These are phyloP conservation scores for Nemania serpens DNA, from an alignment of 2,329 filamentous ascomycete genomes.

Conservation along the genomic window DNA sequence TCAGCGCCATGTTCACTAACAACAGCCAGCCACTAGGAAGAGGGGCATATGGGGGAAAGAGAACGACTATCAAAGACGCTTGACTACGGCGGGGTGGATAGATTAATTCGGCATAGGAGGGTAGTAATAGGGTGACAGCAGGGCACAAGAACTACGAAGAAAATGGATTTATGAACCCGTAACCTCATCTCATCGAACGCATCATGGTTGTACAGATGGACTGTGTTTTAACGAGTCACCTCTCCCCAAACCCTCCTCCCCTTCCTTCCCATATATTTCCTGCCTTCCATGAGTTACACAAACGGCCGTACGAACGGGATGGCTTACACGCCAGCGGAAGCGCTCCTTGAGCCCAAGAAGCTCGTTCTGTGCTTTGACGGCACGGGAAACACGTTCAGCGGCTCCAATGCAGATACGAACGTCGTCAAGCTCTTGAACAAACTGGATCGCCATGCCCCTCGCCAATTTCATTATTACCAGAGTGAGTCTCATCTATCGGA, in stretches of 20 bases:
- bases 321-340: not conserved
- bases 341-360: constrained; percentile 36
- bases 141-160: not conserved
- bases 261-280: not conserved
- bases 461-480: constrained; percentile 57
- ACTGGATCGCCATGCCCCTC: constrained; percentile 50
- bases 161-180: constrained; percentile 1
- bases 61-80: not conserved
- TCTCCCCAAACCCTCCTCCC: not conserved
- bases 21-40: no score
- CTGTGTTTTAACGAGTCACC: not conserved
- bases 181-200: not conserved
- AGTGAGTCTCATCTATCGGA: constrained; percentile 38
- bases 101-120: not conserved
- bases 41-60: no score
- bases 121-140: not conserved
- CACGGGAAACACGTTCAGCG: constrained; percentile 53
- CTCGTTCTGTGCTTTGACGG: constrained; percentile 56
- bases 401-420: constrained; percentile 56
- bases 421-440: constrained; percentile 56
- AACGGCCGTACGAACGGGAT: constrained; percentile 5
- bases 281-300: constrained; percentile 4
- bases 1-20: no score
- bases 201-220: not conserved
- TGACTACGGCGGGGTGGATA: not conserved